phyloP scores from a whole-genome alignment of 2,329 filamentous ascomycete genomes.

The Cryoendolithus antarcticus region DNA sequence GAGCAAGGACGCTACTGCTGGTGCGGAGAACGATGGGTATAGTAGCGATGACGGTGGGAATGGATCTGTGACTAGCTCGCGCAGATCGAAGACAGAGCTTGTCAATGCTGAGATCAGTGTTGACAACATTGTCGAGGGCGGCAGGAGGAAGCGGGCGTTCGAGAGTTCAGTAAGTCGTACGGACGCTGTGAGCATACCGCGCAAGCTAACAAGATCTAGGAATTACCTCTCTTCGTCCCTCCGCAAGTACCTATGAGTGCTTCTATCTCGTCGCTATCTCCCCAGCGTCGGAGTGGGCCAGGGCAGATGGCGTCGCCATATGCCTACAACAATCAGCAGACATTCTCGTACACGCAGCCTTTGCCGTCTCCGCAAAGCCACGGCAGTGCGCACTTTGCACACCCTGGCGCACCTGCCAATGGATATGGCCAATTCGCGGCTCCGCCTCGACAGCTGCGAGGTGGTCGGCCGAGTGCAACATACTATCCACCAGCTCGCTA shows the following conservation, averaged over 20 bases:
- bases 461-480: constrained; percentile 36
- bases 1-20: constrained; percentile 37
- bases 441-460: constrained; percentile 44
- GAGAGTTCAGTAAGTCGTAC: constrained; percentile 80
- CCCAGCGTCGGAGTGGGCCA: constrained; percentile 67
- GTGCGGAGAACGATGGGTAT: constrained; percentile 47
- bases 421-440: constrained; percentile 9
- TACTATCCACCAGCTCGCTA: constrained; percentile 28
- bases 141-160: constrained; percentile 80
- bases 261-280: constrained; percentile 96
- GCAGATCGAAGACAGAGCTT: constrained; percentile 68
- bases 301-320: constrained; percentile 63
- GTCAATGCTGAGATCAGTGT: constrained; percentile 95
- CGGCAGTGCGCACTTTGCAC: constrained; percentile 18
- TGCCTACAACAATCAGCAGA: constrained; percentile 62
- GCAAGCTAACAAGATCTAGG: constrained; percentile 41
- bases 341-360: constrained; percentile 63
- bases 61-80: constrained; percentile 57
- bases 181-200: constrained; percentile 12
- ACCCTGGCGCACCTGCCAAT: constrained; percentile 11
- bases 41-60: constrained; percentile 78
- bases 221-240: constrained; percentile 88
- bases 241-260: constrained; percentile 84
- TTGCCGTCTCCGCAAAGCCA: constrained; percentile 79
- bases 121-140: constrained; percentile 95